Evolutionary conservation across 192 early-diverging fungal genomes (phyloP), one percentile per base, ranked within the genome.

Genomic region (Phlyctochytrium planicorne): DNA sequence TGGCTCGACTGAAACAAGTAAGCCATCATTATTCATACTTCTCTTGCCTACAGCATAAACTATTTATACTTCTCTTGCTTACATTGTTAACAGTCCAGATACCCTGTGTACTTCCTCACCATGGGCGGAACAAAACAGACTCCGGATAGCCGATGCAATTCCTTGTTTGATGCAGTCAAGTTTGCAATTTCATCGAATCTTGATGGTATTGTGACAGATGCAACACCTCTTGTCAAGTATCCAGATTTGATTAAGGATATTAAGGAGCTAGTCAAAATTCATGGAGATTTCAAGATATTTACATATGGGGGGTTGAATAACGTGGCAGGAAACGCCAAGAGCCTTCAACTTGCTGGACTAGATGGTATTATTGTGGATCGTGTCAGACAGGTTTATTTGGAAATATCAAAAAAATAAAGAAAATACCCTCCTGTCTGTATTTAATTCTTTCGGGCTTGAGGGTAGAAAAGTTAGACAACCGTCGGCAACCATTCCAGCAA

Each of bases 71-170:
- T n/a, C 14, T 30, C 59, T 23, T 37, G 30, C 14, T 30, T 59
- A 59, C 40, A 50, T 50, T 50, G 40, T 50, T 50, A 14, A n/a
- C 50, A 81, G 76, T 88, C 87, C 52, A 87, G 86, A 61, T 91
- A 91, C 68, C 94, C 94, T 1, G 88, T 96, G n/a, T 91, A 96
- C 72, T 91, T 95, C 77, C 80, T 98, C 63, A 94, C 94, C 31
- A 91, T 93, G 60, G 93, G 86, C 31, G 93, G 93, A 30, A 87
- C 85, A 29, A 71, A 81, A 1, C 78, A 72, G 3, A 88, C 91
- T 77, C 89, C 86, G 1, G 94, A 98, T 68, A 77, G 77, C 47
- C 84, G 96, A 14, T 90, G 87, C 67, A 93, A 94, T 71, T 90
- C 89, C 24, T 76, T 96, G 25, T 84, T 88, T 31, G 83, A 82